Evolutionary conservation across 176 grass and related monocot species (phyloP), one percentile per base, ranked within the genome.

Genomic region (Olyra latifolia): DNA sequence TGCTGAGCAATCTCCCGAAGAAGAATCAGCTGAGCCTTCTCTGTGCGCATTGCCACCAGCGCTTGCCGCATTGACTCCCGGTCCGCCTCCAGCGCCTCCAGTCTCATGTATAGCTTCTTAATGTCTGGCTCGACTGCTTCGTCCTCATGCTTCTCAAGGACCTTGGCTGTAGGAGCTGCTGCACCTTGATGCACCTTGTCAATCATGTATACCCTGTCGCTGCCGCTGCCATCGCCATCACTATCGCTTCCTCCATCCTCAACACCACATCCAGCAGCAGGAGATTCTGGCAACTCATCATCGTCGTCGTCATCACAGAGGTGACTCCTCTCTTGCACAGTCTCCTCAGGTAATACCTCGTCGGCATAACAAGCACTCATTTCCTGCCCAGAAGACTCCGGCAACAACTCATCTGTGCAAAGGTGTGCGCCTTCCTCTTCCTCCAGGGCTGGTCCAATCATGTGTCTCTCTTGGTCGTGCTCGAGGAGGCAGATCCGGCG

Each of bases 61-160:
- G 88, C 91, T 68, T 96, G 84, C 79, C 97, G 87, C 93, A 99
- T 99, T 3, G 93, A 95, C 83, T 99, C 97, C 13, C 97, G 79
- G 45, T 99, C 97, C 1, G 90, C 97, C 89, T 99, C 93, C 62
- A 99, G 73, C 0, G 85, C 90, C 62, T 99, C 93, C 40, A 99
- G 75, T 84, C 97, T 91, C 88, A 85, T 86, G 74, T 89, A 90
- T 57, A 96, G 86, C 50, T 84, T 96, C 84, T 93, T 93, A 80
- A 99, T 93, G 76, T 96, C 93, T 45, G 83, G 80, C n/a, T 93
- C 90, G 15, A 84, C 83, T 12, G 38, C 62, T 23, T 75, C 72
- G 3, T 76, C 72, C 22, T 71, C 55, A 7, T 53, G 72, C 41
- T 64, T 71, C n/a, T 91, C 86, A 10, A 80, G 63, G 39, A 88